Evolutionary conservation across 768 basidiomycete genomes (phyloP).

Genomic region (Imleria badia): DNA sequence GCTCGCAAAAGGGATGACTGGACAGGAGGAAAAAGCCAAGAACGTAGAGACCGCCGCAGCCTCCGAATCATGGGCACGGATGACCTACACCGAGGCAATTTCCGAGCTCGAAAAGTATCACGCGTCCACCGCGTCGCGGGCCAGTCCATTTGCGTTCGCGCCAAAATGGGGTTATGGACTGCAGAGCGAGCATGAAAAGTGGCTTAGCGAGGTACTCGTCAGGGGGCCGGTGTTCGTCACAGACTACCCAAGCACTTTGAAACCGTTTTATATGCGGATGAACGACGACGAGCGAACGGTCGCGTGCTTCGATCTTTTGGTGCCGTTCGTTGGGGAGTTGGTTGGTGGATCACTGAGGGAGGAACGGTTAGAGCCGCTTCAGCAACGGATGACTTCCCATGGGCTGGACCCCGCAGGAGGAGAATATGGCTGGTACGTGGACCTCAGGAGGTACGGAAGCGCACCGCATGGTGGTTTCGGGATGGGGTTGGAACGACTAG

Average conservation of each 20-base stretch:
- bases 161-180: slow-evolving; percentile 71
- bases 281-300: slow-evolving; percentile 63
- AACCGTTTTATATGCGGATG: slow-evolving; percentile 95
- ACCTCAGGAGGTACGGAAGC: slow-evolving; percentile 80
- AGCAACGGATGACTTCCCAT: slow-evolving; percentile 46
- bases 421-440: slow-evolving; percentile 71
- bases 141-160: slow-evolving; percentile 47
- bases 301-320: slow-evolving; percentile 94
- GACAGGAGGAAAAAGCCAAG: slow-evolving; percentile 34
- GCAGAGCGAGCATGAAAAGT: slow-evolving; percentile 91
- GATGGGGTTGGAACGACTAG: slow-evolving; percentile 89
- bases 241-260: slow-evolving; percentile 78
- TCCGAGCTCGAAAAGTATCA: slow-evolving; percentile 46
- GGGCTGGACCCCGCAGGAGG: slow-evolving; percentile 43
- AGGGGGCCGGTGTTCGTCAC: slow-evolving; percentile 86
- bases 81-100: slow-evolving; percentile 81
- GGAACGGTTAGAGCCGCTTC: slow-evolving; percentile 59
- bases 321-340: slow-evolving; percentile 87
- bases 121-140: slow-evolving; percentile 22
- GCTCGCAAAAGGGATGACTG: slow-evolving; percentile 34
- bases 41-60: slow-evolving; percentile 38
- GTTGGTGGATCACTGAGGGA: slow-evolving; percentile 90
- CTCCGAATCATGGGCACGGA: slow-evolving; percentile 56
- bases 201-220: slow-evolving; percentile 70
- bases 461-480: slow-evolving; percentile 96